phyloP scores from a whole-genome alignment of 73 alveolate genomes.

The Breviolum minutum region DNA sequence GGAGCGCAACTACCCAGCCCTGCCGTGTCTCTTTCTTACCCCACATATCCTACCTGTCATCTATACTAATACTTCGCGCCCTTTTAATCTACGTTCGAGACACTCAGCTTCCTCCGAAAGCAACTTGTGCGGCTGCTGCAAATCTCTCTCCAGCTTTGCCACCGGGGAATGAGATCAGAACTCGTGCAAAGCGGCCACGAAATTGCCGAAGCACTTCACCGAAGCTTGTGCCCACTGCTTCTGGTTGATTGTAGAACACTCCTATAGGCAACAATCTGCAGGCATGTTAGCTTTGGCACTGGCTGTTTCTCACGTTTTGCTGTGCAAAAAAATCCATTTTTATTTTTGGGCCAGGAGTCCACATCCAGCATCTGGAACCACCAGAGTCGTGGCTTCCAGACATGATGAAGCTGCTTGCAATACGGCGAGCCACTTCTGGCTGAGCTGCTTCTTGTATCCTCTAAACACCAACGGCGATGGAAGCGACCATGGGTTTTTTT shows the following conservation, averaged over 20 bases:
- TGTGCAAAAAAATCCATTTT: not conserved
- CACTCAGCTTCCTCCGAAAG: slow-evolving; percentile 19
- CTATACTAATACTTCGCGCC: not conserved
- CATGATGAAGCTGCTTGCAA: slow-evolving; percentile 48
- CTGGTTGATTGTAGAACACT: slow-evolving; percentile 82
- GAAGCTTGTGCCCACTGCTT: slow-evolving; percentile 63
- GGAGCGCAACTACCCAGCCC: no score
- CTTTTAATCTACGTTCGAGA: not conserved
- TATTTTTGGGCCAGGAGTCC: not conserved
- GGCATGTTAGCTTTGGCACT: not conserved
- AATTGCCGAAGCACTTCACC: slow-evolving; percentile 52
- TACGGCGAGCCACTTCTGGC: slow-evolving; percentile 76
- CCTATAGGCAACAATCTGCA: not conserved
- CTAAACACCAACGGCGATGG: not conserved
- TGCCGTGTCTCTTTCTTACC: not conserved
- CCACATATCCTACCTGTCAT: not conserved
- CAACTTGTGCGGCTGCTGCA: slow-evolving; percentile 61
- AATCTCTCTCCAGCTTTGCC: slow-evolving; percentile 77
- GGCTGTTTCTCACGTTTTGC: not conserved
- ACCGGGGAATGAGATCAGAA: slow-evolving; percentile 64
- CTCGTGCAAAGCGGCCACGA: slow-evolving; percentile 63
- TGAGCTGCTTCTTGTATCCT: slow-evolving; percentile 49
- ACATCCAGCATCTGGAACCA: slow-evolving; percentile 94
- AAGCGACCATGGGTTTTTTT: not conserved
- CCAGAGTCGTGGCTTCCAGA: slow-evolving; percentile 18